Evolutionary conservation across 148 eudicot genomes (phyloP).

Genomic region (Linanthus parryae): DNA sequence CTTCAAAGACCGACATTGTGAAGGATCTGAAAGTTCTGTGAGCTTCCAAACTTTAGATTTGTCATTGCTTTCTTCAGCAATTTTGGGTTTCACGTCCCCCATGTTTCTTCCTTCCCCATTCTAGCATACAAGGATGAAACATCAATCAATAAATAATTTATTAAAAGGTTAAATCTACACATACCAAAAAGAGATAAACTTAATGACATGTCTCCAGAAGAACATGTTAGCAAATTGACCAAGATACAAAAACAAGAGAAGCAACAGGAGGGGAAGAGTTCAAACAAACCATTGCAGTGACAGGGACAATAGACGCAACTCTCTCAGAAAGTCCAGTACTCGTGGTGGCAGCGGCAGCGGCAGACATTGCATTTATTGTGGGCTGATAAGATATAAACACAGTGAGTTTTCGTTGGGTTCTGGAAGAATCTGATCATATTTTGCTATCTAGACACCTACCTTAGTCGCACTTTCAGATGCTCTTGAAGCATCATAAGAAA

Average conservation of each 20-base stretch:
- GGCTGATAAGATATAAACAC: constrained; percentile 40
- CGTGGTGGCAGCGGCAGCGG: constrained; percentile 41
- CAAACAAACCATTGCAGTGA: constrained; percentile 57
- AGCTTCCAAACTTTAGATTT: constrained; percentile 77
- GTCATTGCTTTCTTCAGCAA: constrained; percentile 55
- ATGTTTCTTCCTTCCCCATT: constrained; percentile 58
- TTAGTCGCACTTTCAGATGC: constrained; percentile 55
- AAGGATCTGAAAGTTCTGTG: constrained; percentile 63
- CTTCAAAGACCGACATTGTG: constrained; percentile 74
- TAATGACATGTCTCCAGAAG: too few relatives aligned
- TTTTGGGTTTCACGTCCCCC: constrained; percentile 60
- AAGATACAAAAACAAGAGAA: too few relatives aligned
- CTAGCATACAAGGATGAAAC: constrained; percentile 36
- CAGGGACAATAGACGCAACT: constrained; percentile 42
- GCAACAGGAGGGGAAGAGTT: background rate
- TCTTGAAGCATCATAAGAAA: constrained; percentile 52
- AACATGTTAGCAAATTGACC: too few relatives aligned
- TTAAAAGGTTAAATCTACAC: too few relatives aligned
- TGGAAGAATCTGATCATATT: background rate
- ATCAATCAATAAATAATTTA: too few relatives aligned
- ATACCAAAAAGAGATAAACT: too few relatives aligned
- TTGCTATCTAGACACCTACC: constrained; percentile 36
- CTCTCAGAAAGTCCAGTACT: constrained; percentile 58
- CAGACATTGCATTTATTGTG: constrained; percentile 46
- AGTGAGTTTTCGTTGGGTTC: too few relatives aligned